Evolutionary conservation across 2,329 filamentous ascomycete species (phyloP), one percentile per base, ranked within the genome.

Genomic region (Cladosporium sp.): DNA sequence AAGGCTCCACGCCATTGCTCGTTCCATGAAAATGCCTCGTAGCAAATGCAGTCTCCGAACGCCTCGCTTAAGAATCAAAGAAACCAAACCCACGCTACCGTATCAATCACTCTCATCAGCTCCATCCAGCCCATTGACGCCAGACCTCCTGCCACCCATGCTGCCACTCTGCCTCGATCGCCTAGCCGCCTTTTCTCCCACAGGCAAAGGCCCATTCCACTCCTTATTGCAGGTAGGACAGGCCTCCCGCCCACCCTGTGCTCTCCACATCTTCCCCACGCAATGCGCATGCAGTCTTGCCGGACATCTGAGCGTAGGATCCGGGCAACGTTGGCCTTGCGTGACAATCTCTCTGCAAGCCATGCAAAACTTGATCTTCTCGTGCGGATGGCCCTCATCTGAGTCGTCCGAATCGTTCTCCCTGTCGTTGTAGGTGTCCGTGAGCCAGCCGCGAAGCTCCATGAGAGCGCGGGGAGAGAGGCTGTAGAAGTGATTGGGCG

Each of bases 341-440:
- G 93, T 99, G 40, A 97, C 84, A 62, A 97, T 88, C 64, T 96
- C 92, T 72, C 86, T 89, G 74, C 94, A 99, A 0, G 90, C 92
- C 69, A 88, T 84, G 72, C 94, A 99, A 63, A 87, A 85, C 75
- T 94, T 96, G 71, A 99, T 89, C 62, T 86, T 85, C 70, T 90
- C 83, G 79, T 83, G 85, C 57, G 65, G 62, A 9, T 62, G 64
- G 11, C 70, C 73, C 9, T 63, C 66, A 1, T 76, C 74, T 0
- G 76, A 84, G n/a, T 78, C 76, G 0, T 72, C 72, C 0, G 76
- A 74, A 1, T 78, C 75, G 1, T 80, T 78, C 9, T 84, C 82
- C 0, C 81, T 76, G 58, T 95, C 89, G 70, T 99, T 97, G 74
- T 96, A 99, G 28, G 88, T 90, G 55, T 90, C 89, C n/a, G 90